Evolutionary conservation across 768 basidiomycete species (phyloP), one percentile per base, ranked within the genome.

Genomic region (Russula virescens): DNA sequence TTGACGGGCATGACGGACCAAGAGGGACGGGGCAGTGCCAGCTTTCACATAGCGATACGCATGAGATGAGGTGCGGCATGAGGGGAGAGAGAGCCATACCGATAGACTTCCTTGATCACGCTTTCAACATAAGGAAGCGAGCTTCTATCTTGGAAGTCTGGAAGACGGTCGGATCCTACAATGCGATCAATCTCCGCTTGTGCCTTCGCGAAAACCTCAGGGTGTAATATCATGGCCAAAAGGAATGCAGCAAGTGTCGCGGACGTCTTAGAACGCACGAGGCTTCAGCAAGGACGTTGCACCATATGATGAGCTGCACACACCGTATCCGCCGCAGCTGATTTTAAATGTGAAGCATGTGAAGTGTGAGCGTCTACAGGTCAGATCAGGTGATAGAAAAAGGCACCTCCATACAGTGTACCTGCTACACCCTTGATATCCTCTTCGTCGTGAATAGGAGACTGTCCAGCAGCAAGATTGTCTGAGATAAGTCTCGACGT

Each of bases 181-280:
- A 70, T 62, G 16, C 40, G 31, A 46, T 73, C 72, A 49, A 73
- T 63, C 48, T 73, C 70, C 26, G 68, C 70, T 50, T 72, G 72
- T 3, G 69, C 69, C 42, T 58, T 65, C 6, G 52, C 55, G 55
- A 71, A 68, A 10, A 69, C 65, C 0, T 67, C 66, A 11, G 71
- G 71, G 54, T 69, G 62, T 45, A 62, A 43, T 40, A 51, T 57
- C 65, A 69, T 68, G 31, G 63, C 59, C 49, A 69, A 60, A 55
- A 68, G 56, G 55, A 69, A 66, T 25, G 67, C 18, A 14, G 47
- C 38, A 26, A 68, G 46, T 2, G 65, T 62, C 25, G 68, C 64
- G 31, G 61, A 45, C 9, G 67, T 68, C 67, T 68, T n/a, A 16
- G 42, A 53, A 19, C 11, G 28, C n/a, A 58, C 19, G 49, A 38